These are phyloP conservation scores for Cladophialophora psammophila DNA, from an alignment of 2,329 filamentous ascomycete species.

Conservation along the genomic window DNA sequence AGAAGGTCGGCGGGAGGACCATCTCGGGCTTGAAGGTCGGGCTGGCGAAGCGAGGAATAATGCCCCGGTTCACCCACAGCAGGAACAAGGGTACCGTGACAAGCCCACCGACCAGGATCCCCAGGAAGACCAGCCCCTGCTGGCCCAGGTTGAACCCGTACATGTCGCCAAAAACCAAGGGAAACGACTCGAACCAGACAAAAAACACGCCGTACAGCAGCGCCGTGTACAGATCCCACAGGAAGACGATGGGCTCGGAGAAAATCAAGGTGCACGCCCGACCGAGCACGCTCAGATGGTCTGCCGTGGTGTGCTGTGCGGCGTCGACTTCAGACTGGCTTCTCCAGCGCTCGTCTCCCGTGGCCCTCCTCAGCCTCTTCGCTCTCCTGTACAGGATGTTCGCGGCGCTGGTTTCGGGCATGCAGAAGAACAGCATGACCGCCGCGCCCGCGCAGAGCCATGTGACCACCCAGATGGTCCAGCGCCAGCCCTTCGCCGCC, in stretches of 20 bases:
- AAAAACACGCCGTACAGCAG: constrained; percentile 61
- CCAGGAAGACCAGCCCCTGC: constrained; percentile 67
- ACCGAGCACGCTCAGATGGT: constrained; percentile 56
- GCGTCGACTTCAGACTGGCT: constrained; percentile 71
- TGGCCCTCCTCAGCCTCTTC: constrained; percentile 55
- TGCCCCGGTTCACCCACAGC: constrained; percentile 37
- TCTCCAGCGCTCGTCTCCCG: constrained; percentile 62
- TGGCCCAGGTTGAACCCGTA: constrained; percentile 67
- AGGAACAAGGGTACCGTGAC: constrained; percentile 59
- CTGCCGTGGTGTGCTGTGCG: constrained; percentile 55
- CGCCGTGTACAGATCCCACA: constrained; percentile 67
- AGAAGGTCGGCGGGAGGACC: constrained; percentile 47
- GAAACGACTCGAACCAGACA: constrained; percentile 70
- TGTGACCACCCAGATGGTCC: constrained; percentile 52
- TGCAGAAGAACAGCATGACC: constrained; percentile 44
- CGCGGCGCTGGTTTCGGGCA: constrained; percentile 46
- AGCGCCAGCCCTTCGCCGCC: constrained; percentile 49
- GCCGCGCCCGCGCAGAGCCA: constrained; percentile 50
- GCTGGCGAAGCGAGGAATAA: constrained; percentile 5
- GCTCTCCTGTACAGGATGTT: constrained; percentile 54
- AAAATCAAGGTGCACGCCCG: constrained; percentile 65
- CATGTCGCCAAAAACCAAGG: constrained; percentile 64
- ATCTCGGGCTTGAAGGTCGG: constrained; percentile 47
- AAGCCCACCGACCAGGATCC: constrained; percentile 63
- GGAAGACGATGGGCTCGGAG: constrained; percentile 67